These are phyloP conservation scores for Syncephalastrum racemosum DNA, from an alignment of 371 early-diverging fungal species.

Conservation along the genomic window DNA sequence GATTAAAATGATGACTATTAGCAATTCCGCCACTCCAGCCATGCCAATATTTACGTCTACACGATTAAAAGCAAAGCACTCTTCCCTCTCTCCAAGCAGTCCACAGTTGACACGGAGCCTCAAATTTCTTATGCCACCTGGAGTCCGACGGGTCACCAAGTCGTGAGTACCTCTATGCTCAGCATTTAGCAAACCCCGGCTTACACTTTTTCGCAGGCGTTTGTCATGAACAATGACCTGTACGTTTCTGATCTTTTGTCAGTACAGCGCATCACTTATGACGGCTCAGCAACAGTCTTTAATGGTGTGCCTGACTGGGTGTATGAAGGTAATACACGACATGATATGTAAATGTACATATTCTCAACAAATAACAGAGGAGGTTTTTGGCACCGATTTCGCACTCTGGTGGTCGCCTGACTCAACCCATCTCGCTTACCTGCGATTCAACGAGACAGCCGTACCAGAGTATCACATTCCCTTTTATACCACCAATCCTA, in stretches of 20 bases:
- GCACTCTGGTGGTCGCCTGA: constrained; percentile 94
- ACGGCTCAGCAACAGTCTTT: constrained; percentile 82
- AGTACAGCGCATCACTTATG: constrained; percentile 77
- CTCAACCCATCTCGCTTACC: constrained; percentile 74
- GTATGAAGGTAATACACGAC: constrained; percentile 62
- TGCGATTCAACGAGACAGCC: constrained; percentile 82
- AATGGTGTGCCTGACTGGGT: constrained; percentile 98
- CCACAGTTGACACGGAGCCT: constrained; percentile 32
- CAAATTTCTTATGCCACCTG: constrained; percentile 68
- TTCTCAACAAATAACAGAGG: constrained; percentile 53
- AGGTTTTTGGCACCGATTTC: constrained; percentile 68
- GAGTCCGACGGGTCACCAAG: constrained; percentile 79
- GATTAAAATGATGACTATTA: constrained; percentile 10
- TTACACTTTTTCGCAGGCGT: constrained; percentile 49
- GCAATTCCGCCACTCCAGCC: constrained; percentile 86
- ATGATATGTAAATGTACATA: background rate
- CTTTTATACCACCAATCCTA: constrained; percentile 52
- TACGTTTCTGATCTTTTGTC: constrained; percentile 70
- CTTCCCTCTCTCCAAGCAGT: constrained; percentile 56
- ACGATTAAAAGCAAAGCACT: constrained; percentile 55
- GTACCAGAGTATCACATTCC: constrained; percentile 81
- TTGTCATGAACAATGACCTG: constrained; percentile 86
- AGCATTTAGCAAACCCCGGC: no score
- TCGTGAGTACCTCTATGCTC: constrained; percentile 33
- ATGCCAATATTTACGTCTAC: constrained; percentile 78